phyloP scores from a whole-genome alignment of 345 rosid species.

The Hirschfeldia incana region DNA sequence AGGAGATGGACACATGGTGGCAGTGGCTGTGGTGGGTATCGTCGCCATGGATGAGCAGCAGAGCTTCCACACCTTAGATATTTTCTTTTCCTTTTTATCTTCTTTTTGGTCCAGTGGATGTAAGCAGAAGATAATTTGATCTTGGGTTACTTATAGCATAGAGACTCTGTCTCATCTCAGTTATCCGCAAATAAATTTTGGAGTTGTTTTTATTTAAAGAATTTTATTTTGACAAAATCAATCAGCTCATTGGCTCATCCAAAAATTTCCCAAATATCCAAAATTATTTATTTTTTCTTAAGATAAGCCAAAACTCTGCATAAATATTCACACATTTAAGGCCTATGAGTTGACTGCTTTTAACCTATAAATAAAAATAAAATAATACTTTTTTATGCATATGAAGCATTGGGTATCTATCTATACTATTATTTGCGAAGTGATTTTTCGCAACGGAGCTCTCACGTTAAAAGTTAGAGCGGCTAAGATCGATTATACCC shows the following conservation, averaged over 20 bases:
- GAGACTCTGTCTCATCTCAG: neutral
- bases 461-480: no score
- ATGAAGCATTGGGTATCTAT: no score
- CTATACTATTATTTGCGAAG: no score
- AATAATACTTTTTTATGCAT: no score
- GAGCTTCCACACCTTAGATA: constrained; percentile 31
- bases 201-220: neutral
- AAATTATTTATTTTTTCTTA: no score
- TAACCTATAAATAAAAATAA: no score
- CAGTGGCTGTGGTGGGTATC: constrained; percentile 44
- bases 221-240: neutral
- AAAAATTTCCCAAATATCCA: no score
- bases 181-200: constrained; percentile 30
- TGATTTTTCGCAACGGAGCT: no score
- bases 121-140: constrained; percentile 32
- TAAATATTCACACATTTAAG: no score
- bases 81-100: constrained; percentile 22
- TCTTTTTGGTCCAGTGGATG: constrained; percentile 37
- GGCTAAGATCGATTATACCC: no score
- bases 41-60: constrained; percentile 42
- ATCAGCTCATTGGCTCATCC: neutral
- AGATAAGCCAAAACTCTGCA: no score
- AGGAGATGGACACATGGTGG: constrained; percentile 46
- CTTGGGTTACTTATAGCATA: constrained; percentile 5
- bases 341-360: no score